Evolutionary conservation across 768 basidiomycete genomes (phyloP), one percentile per base, ranked within the genome.

Genomic region (Tulasnella sp.): DNA sequence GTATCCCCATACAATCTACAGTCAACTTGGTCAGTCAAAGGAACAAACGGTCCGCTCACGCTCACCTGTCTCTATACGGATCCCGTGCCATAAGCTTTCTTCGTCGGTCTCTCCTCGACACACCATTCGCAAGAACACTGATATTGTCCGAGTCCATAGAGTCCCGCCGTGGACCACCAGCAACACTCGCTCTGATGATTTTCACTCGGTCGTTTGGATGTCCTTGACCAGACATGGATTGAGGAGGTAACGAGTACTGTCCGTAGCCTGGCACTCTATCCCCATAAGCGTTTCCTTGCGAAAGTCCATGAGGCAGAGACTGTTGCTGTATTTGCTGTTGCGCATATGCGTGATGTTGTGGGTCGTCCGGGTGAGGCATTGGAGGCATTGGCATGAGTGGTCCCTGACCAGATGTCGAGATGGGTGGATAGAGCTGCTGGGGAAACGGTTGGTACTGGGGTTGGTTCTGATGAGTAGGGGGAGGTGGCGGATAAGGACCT

Each of bases 1-100:
- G 42, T 57, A 14, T 57, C 55, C 40, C 32, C 37, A 36, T 49
- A 57, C 45, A 29, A 31, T 29, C 37, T 43, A 35, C 48, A 43
- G 42, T n/a, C 35, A 46, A 15, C 55, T 57, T 25, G n/a, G 36
- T 37, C n/a, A 29, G 25, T 8, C 6, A 48, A 48, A 31, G 19
- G 23, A 23, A 15, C 2, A 31, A 31, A 17, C 2, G 5, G 43
- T 15, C 4, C n/a, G n/a, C 15, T 46, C 45, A 46, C 48, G 31
- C 48, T 17, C 34, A 52, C 50, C 46, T 48, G 32, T 52, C 34
- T 35, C 19, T 37, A 35, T 36, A 27, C 9, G 19, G 32, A 8
- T 52, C 50, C 50, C 50, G 50, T 9, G 25, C 50, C 15, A 52
- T 34, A 8, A 40, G 34, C 50, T 36, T 52, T 25, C 50, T 52